These are phyloP conservation scores for Jasminum sambac DNA, from an alignment of 257 asterid genomes.

Conservation along the genomic window DNA sequence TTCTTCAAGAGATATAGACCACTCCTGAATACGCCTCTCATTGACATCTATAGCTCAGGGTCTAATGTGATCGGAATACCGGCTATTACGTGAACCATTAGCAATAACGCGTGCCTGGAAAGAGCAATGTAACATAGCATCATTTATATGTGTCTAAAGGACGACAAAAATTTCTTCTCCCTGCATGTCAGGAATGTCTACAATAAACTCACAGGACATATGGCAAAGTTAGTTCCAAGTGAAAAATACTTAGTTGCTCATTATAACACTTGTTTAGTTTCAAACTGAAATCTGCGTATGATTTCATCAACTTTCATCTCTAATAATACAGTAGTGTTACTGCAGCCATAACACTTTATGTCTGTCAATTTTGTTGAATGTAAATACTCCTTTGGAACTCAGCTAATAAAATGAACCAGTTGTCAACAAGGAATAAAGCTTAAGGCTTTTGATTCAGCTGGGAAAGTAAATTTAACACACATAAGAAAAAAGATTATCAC, in stretches of 20 bases:
- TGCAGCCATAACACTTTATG: constrained; percentile 99
- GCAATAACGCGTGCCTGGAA: constrained; percentile 88
- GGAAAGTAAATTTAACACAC: too few species aligned
- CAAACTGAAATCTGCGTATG: constrained; percentile 93
- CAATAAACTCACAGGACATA: neutral
- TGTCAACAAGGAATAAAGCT: constrained; percentile 21
- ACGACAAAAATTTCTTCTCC: constrained; percentile 99
- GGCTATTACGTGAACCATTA: constrained; percentile 72
- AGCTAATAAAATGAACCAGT: constrained; percentile 98
- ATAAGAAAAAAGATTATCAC: constrained; percentile 19
- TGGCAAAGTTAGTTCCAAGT: neutral
- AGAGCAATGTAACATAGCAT: constrained; percentile 94
- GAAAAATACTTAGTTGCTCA: neutral
- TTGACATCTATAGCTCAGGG: constrained; percentile 48
- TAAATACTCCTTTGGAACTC: constrained; percentile 93
- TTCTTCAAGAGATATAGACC: too few species aligned
- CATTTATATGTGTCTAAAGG: constrained; percentile 98
- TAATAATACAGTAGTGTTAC: constrained; percentile 94
- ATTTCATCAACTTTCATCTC: constrained; percentile 99
- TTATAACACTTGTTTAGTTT: constrained; percentile 81
- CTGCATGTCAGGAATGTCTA: constrained; percentile 41
- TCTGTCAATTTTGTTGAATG: constrained; percentile 98
- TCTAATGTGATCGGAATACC: constrained; percentile 51
- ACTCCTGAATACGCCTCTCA: constrained; percentile 76
- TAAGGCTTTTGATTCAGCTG: constrained; percentile 20